Evolutionary conservation across 768 basidiomycete genomes (phyloP), one percentile per base, ranked within the genome.

Genomic region (Lactarius hengduanensis): DNA sequence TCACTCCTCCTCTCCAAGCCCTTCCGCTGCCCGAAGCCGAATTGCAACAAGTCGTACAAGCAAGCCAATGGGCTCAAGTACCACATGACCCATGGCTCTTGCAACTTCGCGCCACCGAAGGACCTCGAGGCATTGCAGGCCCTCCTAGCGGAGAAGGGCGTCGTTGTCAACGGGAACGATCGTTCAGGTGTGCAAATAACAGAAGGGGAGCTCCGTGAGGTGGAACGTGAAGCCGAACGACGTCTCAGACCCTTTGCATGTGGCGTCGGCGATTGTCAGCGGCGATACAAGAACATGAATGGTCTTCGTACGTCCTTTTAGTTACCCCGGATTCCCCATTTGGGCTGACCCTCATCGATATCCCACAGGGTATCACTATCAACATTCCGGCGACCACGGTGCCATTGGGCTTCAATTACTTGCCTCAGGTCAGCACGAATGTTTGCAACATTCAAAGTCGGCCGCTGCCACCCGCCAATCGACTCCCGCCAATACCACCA

Each of bases 221-320:
- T 91, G 8, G 88, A 94, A 74, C 82, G 86, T 59, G 94, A 96
- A 77, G 94, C 93, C 0, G 94, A 96, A 78, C 83, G 88, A 64
- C 79, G 90, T 13, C 78, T 92, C 61, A 79, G 92, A 45, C 95
- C 95, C 3, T 98, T 91, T 74, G 91, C 92, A 0, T 98, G 95
- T 71, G 89, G 92, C 7, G 90, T 96, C 6, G 91, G 91, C 22
- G 90, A 92, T 70, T 92, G 91, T 72, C 82, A 84, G 75, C 84
- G 96, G 73, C 77, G 96, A 73, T 98, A 98, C 80, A 95, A 98
- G 84, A 98, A 99, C 75, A 96, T 98, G 95, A 98, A 98, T 76
- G 96, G 96, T 0, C 79, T 98, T 68, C 78, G 92, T 79, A 65
- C 65, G 77, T 77, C 10, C 16, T 16, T 45, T 9, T 61, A 13